Evolutionary conservation across 2,329 filamentous ascomycete species (phyloP).

Genomic region (Boeremia lycopersici): DNA sequence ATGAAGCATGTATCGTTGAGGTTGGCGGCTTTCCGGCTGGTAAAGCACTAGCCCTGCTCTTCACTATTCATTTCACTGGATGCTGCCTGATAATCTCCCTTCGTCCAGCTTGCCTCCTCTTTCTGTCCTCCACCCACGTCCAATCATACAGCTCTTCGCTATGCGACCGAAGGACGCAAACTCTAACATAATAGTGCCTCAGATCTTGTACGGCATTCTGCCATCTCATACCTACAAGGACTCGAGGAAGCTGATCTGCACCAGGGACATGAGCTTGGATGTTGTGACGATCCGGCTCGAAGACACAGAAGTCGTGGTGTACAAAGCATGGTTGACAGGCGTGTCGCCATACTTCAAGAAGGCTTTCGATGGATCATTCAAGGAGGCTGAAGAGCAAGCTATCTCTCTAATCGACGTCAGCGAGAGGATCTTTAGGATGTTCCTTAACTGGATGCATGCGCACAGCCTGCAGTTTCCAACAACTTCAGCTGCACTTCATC

Average conservation of each 20-base stretch:
- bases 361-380: constrained; percentile 18
- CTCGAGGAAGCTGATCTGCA: background rate
- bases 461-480: background rate
- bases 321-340: constrained; percentile 17
- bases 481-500: background rate
- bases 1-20: too few species aligned
- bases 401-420: constrained; percentile 11
- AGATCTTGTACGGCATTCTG: too few species aligned
- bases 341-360: constrained; percentile 15
- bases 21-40: too few species aligned
- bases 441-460: constrained; percentile 16
- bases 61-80: too few species aligned
- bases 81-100: too few species aligned
- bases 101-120: too few species aligned
- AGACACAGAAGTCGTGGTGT: constrained; percentile 2
- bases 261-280: constrained; percentile 1
- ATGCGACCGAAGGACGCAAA: too few species aligned
- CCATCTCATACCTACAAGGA: background rate
- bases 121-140: too few species aligned
- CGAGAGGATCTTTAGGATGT: constrained; percentile 15
- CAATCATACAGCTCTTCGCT: too few species aligned
- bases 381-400: constrained; percentile 3
- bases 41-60: too few species aligned
- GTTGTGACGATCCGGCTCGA: constrained; percentile 18
- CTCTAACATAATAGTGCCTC: too few species aligned